A percentile compares a stretch with the other conserved stretches of the same genome.
phyloP scores from a whole-genome alignment of 768 basidiomycete genomes.

The Leccinum ochraceum region DNA sequence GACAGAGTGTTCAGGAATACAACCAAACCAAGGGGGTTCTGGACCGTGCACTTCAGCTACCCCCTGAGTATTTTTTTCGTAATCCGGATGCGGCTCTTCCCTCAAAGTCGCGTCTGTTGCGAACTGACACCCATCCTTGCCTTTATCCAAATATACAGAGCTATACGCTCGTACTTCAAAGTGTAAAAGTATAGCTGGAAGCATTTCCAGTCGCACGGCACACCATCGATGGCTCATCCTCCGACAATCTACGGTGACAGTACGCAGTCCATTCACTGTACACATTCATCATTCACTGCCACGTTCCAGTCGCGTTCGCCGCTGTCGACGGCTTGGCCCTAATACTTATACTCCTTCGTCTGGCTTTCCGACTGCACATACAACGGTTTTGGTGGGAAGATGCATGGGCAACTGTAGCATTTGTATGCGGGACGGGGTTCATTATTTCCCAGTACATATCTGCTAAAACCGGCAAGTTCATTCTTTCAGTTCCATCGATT shows the following conservation, averaged over 20 bases:
- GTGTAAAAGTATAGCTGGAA: background rate
- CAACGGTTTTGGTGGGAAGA: background rate
- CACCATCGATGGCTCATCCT: background rate
- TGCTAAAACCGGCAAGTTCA: background rate
- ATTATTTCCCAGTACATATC: background rate
- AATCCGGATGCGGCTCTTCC: too few species aligned
- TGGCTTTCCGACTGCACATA: background rate
- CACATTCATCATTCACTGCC: background rate
- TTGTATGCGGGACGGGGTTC: background rate
- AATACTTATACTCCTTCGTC: background rate
- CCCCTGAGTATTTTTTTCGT: too few species aligned
- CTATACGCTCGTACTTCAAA: too few species aligned
- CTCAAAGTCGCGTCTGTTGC: too few species aligned
- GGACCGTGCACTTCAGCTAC: too few species aligned
- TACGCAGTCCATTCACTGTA: background rate
- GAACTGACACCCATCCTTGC: too few species aligned
- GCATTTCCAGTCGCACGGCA: background rate
- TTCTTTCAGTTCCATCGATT: background rate
- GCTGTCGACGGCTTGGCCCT: background rate
- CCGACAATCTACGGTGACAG: background rate
- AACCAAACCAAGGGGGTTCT: too few species aligned
- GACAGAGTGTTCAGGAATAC: too few species aligned
- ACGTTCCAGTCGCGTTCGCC: background rate
- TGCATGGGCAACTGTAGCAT: background rate
- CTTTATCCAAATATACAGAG: too few species aligned